A percentile compares a stretch with the other conserved stretches of the same genome.
Conservation (phyloP, 106 monocot species). For the Apostasia ramifera region DNA sequence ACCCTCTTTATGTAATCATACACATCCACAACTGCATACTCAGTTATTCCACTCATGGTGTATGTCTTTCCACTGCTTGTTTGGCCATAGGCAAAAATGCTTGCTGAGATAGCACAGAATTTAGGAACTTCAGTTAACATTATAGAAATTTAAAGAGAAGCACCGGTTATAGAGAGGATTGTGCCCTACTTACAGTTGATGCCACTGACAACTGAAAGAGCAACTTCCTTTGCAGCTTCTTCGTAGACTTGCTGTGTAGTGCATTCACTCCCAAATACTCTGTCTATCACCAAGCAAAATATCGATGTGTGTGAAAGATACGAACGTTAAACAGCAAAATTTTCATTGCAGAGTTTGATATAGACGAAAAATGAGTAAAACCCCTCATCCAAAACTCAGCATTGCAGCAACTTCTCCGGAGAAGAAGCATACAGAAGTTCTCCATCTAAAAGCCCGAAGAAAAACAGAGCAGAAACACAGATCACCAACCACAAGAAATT, state of each 20-base stretch:
- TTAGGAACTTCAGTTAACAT: background rate
- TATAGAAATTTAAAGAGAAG: background rate
- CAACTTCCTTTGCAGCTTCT: constrained; percentile 81
- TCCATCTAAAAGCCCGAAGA: too few species aligned
- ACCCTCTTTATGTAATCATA: constrained; percentile 91
- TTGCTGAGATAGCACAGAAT: constrained; percentile 43
- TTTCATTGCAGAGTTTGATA: too few species aligned
- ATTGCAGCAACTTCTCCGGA: too few species aligned
- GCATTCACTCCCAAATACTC: constrained; percentile 64
- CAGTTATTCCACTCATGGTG: constrained; percentile 95
- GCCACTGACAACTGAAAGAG: constrained; percentile 86
- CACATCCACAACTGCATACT: constrained; percentile 78
- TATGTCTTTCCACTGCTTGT: constrained; percentile 99
- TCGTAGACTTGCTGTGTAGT: constrained; percentile 78
- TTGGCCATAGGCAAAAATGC: constrained; percentile 98
- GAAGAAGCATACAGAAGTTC: too few species aligned
- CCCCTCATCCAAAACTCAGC: too few species aligned
- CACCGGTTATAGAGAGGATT: background rate
- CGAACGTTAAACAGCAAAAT: too few species aligned
- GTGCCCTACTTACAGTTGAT: constrained; percentile 66
- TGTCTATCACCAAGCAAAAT: constrained; percentile 35
- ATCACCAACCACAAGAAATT: too few species aligned
- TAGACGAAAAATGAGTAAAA: too few species aligned
- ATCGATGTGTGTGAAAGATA: too few species aligned
- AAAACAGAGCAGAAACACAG: too few species aligned